These are phyloP conservation scores for Neurospora discreta DNA, from an alignment of 495 filamentous ascomycete genomes.

Conservation along the genomic window DNA sequence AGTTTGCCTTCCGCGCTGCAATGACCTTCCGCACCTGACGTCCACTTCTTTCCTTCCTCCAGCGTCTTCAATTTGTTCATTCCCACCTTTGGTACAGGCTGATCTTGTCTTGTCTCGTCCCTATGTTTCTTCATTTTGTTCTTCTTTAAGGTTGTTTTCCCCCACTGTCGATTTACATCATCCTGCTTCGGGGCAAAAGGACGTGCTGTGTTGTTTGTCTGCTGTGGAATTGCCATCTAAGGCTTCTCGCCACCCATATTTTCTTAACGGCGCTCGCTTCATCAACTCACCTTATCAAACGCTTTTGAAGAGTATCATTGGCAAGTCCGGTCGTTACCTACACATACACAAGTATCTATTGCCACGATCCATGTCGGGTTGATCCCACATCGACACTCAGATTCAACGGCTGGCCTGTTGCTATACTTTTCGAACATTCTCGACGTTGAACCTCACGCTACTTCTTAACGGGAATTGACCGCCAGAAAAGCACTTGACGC, in stretches of 20 bases:
- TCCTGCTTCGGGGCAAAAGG: background rate
- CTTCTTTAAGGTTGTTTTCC: background rate
- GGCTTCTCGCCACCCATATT: background rate
- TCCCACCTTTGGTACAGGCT: background rate
- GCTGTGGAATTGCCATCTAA: background rate
- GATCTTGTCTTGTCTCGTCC: background rate
- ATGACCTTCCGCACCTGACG: background rate
- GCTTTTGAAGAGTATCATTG: background rate
- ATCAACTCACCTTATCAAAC: background rate
- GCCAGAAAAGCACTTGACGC: slow-evolving; percentile 4
- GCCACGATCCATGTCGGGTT: slow-evolving; percentile 21
- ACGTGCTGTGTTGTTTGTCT: background rate
- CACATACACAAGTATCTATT: background rate
- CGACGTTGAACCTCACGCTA: background rate
- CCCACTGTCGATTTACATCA: background rate
- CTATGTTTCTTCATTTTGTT: background rate
- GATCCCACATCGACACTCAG: slow-evolving; percentile 15
- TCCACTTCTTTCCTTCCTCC: background rate
- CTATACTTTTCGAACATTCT: slow-evolving; percentile 3
- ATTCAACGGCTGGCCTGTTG: slow-evolving; percentile 28
- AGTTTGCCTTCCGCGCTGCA: slow-evolving; percentile 5
- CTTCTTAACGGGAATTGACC: background rate
- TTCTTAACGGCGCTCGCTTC: background rate
- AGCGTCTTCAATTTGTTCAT: background rate
- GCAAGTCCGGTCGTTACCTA: slow-evolving; percentile 7